Evolutionary conservation across 805 yeast species (phyloP).

Genomic region (Torulaspora franciscae): DNA sequence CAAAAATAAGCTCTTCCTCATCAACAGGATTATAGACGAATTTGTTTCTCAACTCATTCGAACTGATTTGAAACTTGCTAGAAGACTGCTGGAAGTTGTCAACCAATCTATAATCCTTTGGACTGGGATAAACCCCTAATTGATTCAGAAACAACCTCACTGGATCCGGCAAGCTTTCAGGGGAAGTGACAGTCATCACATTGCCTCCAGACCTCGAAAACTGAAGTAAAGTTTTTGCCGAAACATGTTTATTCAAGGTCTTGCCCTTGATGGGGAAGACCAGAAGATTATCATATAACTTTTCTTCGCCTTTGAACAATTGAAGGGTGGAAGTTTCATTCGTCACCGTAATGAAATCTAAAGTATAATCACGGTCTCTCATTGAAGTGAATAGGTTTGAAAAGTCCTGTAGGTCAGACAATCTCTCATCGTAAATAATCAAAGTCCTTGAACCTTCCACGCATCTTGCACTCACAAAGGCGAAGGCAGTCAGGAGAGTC

Average conservation of each 20-base stretch:
- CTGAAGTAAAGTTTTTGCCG: slow-evolving; percentile 48
- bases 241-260: slow-evolving; percentile 38
- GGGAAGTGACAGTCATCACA: slow-evolving; percentile 55
- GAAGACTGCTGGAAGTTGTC: slow-evolving; percentile 54
- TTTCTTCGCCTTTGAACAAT: slow-evolving; percentile 39
- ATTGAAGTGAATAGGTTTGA: slow-evolving; percentile 30
- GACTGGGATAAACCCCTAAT: slow-evolving; percentile 79
- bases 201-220: slow-evolving; percentile 70
- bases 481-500: slow-evolving; percentile 5
- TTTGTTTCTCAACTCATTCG: slow-evolving; percentile 16
- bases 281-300: slow-evolving; percentile 51
- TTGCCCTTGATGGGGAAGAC: slow-evolving; percentile 56
- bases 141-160: slow-evolving; percentile 66
- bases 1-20: slow-evolving; percentile 29
- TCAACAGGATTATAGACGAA: slow-evolving; percentile 4
- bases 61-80: slow-evolving; percentile 9
- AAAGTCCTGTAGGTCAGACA: slow-evolving; percentile 27
- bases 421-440: slow-evolving; percentile 34
- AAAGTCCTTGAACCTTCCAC: slow-evolving; percentile 31
- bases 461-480: slow-evolving; percentile 15
- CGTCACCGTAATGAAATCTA: slow-evolving; percentile 28
- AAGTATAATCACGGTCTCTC: slow-evolving; percentile 34
- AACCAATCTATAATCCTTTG: slow-evolving; percentile 56
- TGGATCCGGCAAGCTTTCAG: slow-evolving; percentile 52
- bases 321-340: slow-evolving; percentile 20